Percentiles rank a stretch among this genome's conserved stretches.
Conservation (phyloP, 768 basidiomycete genomes). For the Boletus pseudopeckii region DNA sequence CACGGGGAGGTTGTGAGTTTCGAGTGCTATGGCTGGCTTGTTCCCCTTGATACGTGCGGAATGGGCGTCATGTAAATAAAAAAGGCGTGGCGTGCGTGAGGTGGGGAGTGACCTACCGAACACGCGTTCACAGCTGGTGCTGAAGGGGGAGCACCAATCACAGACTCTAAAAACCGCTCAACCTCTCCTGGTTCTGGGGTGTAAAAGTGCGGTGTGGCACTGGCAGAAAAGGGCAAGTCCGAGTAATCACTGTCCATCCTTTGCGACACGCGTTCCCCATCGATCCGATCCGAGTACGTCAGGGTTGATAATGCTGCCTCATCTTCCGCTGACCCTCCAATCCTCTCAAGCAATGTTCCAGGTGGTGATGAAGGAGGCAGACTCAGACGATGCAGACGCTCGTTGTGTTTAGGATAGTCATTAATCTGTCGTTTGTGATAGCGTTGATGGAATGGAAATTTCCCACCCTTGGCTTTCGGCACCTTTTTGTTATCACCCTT, state of each 20-base stretch:
- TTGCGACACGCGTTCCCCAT: neutral
- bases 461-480: constrained; percentile 8
- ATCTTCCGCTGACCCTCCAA: constrained; percentile 10
- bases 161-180: constrained; percentile 25
- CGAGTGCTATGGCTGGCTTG: constrained; percentile 13
- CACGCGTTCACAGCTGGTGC: neutral
- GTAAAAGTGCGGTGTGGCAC: constrained; percentile 6
- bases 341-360: constrained; percentile 20
- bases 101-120: constrained; percentile 19
- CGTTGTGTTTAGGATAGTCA: neutral
- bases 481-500: constrained; percentile 1
- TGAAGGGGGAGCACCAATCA: constrained; percentile 13
- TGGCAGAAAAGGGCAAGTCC: neutral
- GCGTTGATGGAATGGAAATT: neutral
- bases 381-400: constrained; percentile 16
- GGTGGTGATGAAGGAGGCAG: constrained; percentile 6
- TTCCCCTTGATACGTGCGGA: constrained; percentile 1
- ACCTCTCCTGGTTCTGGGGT: constrained; percentile 25
- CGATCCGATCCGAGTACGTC: constrained; percentile 7
- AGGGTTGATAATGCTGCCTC: neutral
- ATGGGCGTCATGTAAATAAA: constrained; percentile 4
- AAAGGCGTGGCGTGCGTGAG: constrained; percentile 1
- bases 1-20: constrained; percentile 10
- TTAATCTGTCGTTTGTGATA: neutral
- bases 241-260: neutral